phyloP scores from a whole-genome alignment of 2,329 filamentous ascomycete species.

The Exserohilum rostratum region DNA sequence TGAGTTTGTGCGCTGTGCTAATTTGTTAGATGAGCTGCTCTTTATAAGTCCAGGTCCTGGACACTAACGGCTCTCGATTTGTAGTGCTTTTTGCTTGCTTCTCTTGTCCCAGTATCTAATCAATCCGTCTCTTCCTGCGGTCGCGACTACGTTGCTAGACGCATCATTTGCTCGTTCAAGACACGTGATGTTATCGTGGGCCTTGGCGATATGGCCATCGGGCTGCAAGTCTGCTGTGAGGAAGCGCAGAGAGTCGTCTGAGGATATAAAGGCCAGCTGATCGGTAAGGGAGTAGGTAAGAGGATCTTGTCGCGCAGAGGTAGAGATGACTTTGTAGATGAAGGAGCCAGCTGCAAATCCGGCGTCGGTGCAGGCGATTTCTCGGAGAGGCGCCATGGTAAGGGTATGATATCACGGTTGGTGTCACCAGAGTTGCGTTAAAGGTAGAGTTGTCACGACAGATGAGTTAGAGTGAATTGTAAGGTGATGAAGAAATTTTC shows the following conservation, averaged over 20 bases:
- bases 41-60: not conserved
- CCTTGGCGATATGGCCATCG: constrained; percentile 56
- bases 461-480: not conserved
- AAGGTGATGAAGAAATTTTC: constrained; percentile 22
- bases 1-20: constrained; percentile 54
- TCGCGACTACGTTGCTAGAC: constrained; percentile 64
- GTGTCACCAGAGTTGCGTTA: not conserved
- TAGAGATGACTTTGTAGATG: constrained; percentile 48
- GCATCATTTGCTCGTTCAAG: constrained; percentile 62
- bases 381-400: constrained; percentile 29
- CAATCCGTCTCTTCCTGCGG: constrained; percentile 73
- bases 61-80: constrained; percentile 44
- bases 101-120: constrained; percentile 72
- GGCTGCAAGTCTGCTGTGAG: constrained; percentile 64
- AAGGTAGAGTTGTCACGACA: not conserved
- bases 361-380: constrained; percentile 27
- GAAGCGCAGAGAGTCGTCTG: constrained; percentile 71
- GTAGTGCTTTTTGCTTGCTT: constrained; percentile 54
- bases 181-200: constrained; percentile 69
- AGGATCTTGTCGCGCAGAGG: constrained; percentile 37
- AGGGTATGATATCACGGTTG: not conserved
- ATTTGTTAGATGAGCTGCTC: constrained; percentile 29
- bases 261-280: constrained; percentile 67
- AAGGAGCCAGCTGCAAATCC: constrained; percentile 44
- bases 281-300: constrained; percentile 39